Percentiles rank a stretch among this genome's conserved stretches.
Conservation (phyloP, 805 yeast species). For the Pichia phayaonensis region DNA sequence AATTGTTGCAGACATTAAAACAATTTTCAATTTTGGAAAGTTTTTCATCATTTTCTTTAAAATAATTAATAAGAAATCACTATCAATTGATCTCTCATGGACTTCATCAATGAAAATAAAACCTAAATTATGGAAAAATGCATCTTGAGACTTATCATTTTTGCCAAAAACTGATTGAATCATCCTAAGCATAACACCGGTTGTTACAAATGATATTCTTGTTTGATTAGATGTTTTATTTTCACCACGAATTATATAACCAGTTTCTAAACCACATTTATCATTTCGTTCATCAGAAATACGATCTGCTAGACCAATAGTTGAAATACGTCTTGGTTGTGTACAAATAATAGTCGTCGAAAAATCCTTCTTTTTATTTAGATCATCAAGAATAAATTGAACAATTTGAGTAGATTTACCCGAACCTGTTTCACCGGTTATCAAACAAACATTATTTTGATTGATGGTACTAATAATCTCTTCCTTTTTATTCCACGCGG, state of each 20-base stretch:
- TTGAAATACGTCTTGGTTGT: conserved; percentile 93
- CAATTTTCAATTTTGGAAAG: conserved; percentile 51
- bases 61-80: conserved; percentile 75
- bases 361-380: conserved; percentile 42
- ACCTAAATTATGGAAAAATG: conserved; percentile 46
- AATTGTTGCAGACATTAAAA: conserved; percentile 93
- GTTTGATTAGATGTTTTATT: conserved; percentile 56
- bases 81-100: conserved; percentile 91
- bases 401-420: conserved; percentile 95
- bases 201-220: conserved; percentile 79
- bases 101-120: conserved; percentile 89
- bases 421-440: conserved; percentile 97
- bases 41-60: conserved; percentile 52
- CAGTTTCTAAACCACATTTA: conserved; percentile 66
- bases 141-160: conserved; percentile 20
- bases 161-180: conserved; percentile 46
- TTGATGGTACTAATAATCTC: conserved; percentile 50
- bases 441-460: conserved; percentile 55
- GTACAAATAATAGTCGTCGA: conserved; percentile 69
- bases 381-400: conserved; percentile 74
- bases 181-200: conserved; percentile 86
- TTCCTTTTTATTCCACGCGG: conserved; percentile 73
- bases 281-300: conserved; percentile 75
- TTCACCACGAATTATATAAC: conserved; percentile 88
- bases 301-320: conserved; percentile 90